phyloP scores from a whole-genome alignment of 768 basidiomycete species.

The Collybia nuda region DNA sequence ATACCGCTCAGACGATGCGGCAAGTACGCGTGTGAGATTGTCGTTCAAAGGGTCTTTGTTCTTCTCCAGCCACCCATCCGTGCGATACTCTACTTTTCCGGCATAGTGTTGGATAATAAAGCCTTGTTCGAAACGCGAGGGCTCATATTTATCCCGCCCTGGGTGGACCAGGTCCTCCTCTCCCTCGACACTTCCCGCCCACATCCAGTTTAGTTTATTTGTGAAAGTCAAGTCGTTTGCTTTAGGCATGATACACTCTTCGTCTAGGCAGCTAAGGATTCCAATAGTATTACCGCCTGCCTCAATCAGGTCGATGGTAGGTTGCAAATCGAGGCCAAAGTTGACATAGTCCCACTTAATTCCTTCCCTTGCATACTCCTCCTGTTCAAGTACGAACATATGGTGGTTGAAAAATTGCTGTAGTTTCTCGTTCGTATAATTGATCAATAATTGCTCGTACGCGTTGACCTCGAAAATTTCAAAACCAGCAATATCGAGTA shows the following conservation, averaged over 20 bases:
- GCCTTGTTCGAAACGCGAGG: conserved; percentile 87
- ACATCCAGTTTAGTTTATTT: conserved; percentile 82
- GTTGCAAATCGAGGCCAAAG: conserved; percentile 95
- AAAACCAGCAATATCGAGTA: conserved; percentile 98
- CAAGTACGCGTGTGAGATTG: conserved; percentile 87
- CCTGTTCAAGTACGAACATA: conserved; percentile 99
- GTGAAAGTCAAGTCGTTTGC: conserved; percentile 95
- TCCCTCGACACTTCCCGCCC: conserved; percentile 51
- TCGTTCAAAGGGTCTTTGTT: conserved; percentile 99
- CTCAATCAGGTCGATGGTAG: conserved; percentile 98
- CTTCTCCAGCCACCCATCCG: conserved; percentile 97
- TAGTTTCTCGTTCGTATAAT: conserved; percentile 97
- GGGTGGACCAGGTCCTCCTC: conserved; percentile 60
- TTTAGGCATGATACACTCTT: conserved; percentile 99
- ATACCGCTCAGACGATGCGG: conserved; percentile 78
- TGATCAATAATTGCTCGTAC: conserved; percentile 98
- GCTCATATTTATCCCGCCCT: conserved; percentile 81
- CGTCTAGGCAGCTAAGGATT: conserved; percentile 90
- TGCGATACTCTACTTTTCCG: conserved; percentile 93
- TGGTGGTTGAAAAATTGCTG: conserved; percentile 99
- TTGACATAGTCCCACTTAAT: conserved; percentile 99
- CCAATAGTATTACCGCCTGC: conserved; percentile 79
- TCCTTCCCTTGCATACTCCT: conserved; percentile 94
- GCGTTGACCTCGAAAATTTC: conserved; percentile 95
- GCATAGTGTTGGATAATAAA: conserved; percentile 97